Conservation (phyloP, 2,329 filamentous ascomycete genomes). For the Sarocladium brachiariae region DNA sequence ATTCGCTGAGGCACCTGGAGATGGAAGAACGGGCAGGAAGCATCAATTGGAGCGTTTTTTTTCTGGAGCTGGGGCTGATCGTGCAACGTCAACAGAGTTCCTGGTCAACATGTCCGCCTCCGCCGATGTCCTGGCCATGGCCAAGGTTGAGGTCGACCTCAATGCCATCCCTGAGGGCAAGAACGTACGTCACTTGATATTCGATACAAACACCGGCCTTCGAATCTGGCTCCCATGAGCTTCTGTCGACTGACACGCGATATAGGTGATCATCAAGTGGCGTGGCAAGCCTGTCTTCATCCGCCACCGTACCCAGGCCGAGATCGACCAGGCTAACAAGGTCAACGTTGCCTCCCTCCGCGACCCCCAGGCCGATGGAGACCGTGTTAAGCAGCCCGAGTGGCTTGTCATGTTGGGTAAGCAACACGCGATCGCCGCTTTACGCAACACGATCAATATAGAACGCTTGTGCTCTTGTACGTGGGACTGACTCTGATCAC, state of each 20-base stretch:
- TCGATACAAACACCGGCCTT: not conserved
- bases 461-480: not conserved
- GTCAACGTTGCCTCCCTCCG: conserved; percentile 76
- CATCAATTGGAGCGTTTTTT: conserved; percentile 13
- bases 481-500: not conserved
- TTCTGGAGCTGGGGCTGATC: conserved; percentile 24
- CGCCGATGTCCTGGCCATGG: conserved; percentile 96
- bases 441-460: not conserved
- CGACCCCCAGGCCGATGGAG: conserved; percentile 84
- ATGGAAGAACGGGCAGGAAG: not conserved
- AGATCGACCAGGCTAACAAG: conserved; percentile 93
- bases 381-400: conserved; percentile 96
- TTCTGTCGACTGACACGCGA: not conserved
- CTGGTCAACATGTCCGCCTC: conserved; percentile 99
- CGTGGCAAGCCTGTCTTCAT: conserved; percentile 99
- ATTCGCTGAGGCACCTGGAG: too few species aligned
- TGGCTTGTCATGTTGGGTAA: conserved; percentile 98
- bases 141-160: conserved; percentile 98
- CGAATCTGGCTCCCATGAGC: not conserved
- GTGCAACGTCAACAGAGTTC: conserved; percentile 65
- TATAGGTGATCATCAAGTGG: conserved; percentile 97
- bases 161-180: conserved; percentile 93
- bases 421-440: conserved; percentile 14
- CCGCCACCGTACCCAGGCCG: conserved; percentile 87
- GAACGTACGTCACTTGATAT: conserved; percentile 62